phyloP scores from a whole-genome alignment of 2,329 filamentous ascomycete species.

The Fusarium neocosmosporiellum region DNA sequence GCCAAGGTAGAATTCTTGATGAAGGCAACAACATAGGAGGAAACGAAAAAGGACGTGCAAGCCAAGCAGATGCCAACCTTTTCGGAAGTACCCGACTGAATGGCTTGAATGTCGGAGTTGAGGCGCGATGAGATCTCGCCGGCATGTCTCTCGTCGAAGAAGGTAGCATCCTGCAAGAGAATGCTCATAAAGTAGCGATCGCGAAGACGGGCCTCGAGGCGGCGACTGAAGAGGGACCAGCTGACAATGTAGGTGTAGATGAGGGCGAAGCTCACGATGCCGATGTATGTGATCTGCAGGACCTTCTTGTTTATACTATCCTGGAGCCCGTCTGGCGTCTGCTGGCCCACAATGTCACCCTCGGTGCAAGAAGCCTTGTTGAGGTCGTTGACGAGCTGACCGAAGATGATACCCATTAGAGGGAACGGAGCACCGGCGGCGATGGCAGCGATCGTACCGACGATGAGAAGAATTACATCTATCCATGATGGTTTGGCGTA shows the following conservation, averaged over 20 bases:
- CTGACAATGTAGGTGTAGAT: constrained; percentile 74
- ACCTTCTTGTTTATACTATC: constrained; percentile 66
- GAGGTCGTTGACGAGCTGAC: constrained; percentile 70
- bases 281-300: constrained; percentile 70
- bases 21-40: constrained; percentile 75
- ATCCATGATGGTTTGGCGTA: constrained; percentile 58
- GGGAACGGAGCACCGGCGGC: constrained; percentile 72
- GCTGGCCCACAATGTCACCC: constrained; percentile 35
- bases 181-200: constrained; percentile 69
- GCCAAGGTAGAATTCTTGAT: constrained; percentile 71
- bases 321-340: constrained; percentile 49
- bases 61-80: constrained; percentile 75
- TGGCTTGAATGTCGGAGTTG: constrained; percentile 72
- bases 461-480: constrained; percentile 55
- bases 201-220: constrained; percentile 71
- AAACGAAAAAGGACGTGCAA: constrained; percentile 73
- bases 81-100: constrained; percentile 76
- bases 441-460: constrained; percentile 59
- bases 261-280: constrained; percentile 69
- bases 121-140: constrained; percentile 73
- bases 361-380: constrained; percentile 65
- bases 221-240: constrained; percentile 73
- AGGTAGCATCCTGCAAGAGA: constrained; percentile 70
- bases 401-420: constrained; percentile 72
- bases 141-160: constrained; percentile 71